Conservation (phyloP, 1,284 basidiomycete species). For the Schizopora paradoxa region DNA sequence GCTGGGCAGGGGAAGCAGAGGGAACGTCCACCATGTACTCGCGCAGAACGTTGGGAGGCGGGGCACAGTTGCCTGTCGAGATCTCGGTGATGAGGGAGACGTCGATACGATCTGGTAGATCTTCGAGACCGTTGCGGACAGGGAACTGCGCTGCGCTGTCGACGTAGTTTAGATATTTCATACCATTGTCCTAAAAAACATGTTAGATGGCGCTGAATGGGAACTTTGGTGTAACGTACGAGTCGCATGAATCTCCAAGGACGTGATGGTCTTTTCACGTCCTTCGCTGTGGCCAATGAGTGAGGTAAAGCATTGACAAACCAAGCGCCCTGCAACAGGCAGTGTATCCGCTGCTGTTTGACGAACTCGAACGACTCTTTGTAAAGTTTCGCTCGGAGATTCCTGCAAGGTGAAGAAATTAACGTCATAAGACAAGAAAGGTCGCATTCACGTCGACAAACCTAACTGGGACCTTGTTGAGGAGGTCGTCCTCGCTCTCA, state of each 20-base stretch:
- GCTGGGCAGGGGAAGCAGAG: constrained; percentile 44
- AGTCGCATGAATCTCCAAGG: constrained; percentile 79
- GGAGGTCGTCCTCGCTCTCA: constrained; percentile 85
- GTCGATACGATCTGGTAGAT: constrained; percentile 82
- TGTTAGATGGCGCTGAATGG: constrained; percentile 6
- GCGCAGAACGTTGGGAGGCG: constrained; percentile 56
- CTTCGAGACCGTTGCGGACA: constrained; percentile 77
- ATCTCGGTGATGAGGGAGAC: constrained; percentile 75
- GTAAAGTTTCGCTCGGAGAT: constrained; percentile 81
- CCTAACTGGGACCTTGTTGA: constrained; percentile 82
- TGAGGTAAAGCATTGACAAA: constrained; percentile 71
- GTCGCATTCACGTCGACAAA: constrained; percentile 39
- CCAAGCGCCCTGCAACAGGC: constrained; percentile 87
- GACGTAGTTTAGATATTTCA: constrained; percentile 78
- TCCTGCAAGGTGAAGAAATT: constrained; percentile 40
- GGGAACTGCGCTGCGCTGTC: constrained; percentile 74
- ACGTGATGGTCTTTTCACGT: constrained; percentile 50
- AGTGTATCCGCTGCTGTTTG: constrained; percentile 84
- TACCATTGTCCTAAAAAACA: constrained; percentile 58
- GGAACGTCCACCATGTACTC: constrained; percentile 47
- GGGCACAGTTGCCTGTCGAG: constrained; percentile 69
- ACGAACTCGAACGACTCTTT: constrained; percentile 93
- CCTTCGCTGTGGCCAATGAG: constrained; percentile 41
- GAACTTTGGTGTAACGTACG: constrained; percentile 34
- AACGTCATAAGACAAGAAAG: constrained; percentile 5